Conservation (phyloP, 768 basidiomycete species). For the Termitomyces sp. region DNA sequence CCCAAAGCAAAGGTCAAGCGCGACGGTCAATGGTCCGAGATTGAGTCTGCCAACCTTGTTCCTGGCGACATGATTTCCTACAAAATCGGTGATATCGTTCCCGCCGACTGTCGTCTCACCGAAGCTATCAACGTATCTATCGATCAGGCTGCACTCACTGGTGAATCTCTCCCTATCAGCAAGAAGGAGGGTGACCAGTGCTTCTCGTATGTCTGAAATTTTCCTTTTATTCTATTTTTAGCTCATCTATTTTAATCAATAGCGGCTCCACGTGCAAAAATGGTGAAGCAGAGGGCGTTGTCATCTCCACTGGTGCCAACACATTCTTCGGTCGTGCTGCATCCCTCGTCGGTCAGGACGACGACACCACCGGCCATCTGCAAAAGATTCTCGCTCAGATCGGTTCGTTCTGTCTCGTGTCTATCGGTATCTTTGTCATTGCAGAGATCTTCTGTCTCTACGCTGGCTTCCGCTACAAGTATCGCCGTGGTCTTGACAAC, state of each 20-base stretch:
- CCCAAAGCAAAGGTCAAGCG: slow-evolving; percentile 97
- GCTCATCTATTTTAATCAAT: slow-evolving; percentile 7
- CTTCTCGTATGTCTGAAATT: slow-evolving; percentile 77
- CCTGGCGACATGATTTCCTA: slow-evolving; percentile 96
- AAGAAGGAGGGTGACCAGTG: slow-evolving; percentile 97
- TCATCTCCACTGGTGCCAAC: slow-evolving; percentile 97
- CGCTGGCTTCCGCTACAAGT: slow-evolving; percentile 84
- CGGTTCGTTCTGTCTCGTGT: slow-evolving; percentile 94
- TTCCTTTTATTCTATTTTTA: neutral
- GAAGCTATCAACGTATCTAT: slow-evolving; percentile 98
- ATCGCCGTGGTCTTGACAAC: slow-evolving; percentile 95
- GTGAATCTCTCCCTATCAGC: slow-evolving; percentile 89
- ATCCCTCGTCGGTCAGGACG: slow-evolving; percentile 94
- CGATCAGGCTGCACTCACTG: slow-evolving; percentile 97
- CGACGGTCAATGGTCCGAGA: slow-evolving; percentile 79
- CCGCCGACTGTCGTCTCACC: slow-evolving; percentile 94
- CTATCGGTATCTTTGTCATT: slow-evolving; percentile 93
- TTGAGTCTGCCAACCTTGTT: slow-evolving; percentile 86
- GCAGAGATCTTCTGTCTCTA: slow-evolving; percentile 94
- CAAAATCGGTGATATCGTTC: slow-evolving; percentile 99
- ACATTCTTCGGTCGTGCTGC: slow-evolving; percentile 99
- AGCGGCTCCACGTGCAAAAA: slow-evolving; percentile 98
- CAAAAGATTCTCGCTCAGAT: slow-evolving; percentile 99
- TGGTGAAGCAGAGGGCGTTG: slow-evolving; percentile 98
- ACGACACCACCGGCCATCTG: slow-evolving; percentile 96